Evolutionary conservation across 164 flowering plant species (phyloP), one percentile per base, ranked within the genome.

Genomic region (Tetracentron sinense): DNA sequence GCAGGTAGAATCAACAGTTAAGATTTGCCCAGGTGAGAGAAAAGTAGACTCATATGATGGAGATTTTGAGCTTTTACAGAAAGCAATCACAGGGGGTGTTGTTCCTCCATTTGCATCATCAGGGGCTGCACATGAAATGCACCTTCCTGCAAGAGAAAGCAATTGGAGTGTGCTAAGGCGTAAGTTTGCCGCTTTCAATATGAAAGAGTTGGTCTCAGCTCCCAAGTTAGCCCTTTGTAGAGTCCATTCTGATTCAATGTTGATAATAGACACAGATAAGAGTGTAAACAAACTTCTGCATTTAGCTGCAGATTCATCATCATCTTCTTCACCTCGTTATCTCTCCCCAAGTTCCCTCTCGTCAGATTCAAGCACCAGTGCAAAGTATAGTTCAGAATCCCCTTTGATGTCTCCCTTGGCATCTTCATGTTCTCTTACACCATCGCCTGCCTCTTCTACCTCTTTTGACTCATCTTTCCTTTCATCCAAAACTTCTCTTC

Each of bases 131-230:
- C 81, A 77, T 30, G 87, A 81, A 75, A 83, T 82, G 22, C 83
- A 68, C 42, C 83, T 86, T 70, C 91, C 91, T 53, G 85, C 75
- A 8, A 73, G 91, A 73, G 86, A 86, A 67, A 86, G 79, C 61
- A 73, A 79, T 74, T 86, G 91, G 91, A 84, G 91, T 64, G 64
- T 52, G 16, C 69, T 83, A 10, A 79, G 86, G 70, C 81, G 83
- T 20, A 86, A 86, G 73, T 82, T 80, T 83, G 81, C 81, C 25
- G 65, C 71, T 49, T 74, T 75, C 29, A 74, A 62, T 66, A 73
- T 80, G 83, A 83, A 81, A 78, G 86, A 81, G 44, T 83, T 82
- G 63, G 81, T 77, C 54, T 74, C 77, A 50, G 79, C 78, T 30
- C 70, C 83, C 17, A 76, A 77, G 56, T 27, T 70, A 49, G 55